Evolutionary conservation across 2,329 filamentous ascomycete genomes (phyloP), one percentile per base, ranked within the genome.

Genomic region (Aspergillus proliferans): DNA sequence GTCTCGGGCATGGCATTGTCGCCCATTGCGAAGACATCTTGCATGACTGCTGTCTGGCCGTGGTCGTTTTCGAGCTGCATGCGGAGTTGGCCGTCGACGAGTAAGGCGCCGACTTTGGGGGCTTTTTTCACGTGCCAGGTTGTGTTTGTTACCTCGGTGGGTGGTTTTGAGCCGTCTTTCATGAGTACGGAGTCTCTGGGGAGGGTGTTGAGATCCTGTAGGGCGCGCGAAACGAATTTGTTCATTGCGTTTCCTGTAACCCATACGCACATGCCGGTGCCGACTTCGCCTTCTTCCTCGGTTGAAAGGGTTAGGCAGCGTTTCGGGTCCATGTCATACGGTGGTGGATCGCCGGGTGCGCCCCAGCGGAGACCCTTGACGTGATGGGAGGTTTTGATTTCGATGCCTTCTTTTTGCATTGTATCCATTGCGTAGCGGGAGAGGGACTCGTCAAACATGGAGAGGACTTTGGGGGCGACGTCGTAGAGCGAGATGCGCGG

Each of bases 231-330:
- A 28, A 70, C 47, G 18, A 70, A 61, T 38, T 62, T 61, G 40
- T 66, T 65, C 65, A 68, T 67, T 2, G 63, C 58, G 26, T 69
- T 71, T 1, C 68, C 68, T 0, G 68, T 70, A 12, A 70, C 77
- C 81, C 80, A 84, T 8, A 83, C 79, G 48, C 71, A 80, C 78
- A 83, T 80, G 1, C 80, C 80, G 1, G 81, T 71, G 0, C 79
- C 79, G 2, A 81, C 65, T 42, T 82, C 77, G 1, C 80, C 81
- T 48, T 81, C 76, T 55, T 83, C 79, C 51, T 78, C 74, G 3
- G 80, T 70, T 9, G 71, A 76, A 33, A 84, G 65, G 0, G 80
- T 84, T 10, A 75, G 63, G 45, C 70, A 66, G 6, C 70, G 63
- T 48, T 76, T 73, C 1, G 71, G 66, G 38, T 73, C 68, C 59